Evolutionary conservation across 163 green algal genomes (phyloP).

Genomic region (Scenedesmus sp.): DNA sequence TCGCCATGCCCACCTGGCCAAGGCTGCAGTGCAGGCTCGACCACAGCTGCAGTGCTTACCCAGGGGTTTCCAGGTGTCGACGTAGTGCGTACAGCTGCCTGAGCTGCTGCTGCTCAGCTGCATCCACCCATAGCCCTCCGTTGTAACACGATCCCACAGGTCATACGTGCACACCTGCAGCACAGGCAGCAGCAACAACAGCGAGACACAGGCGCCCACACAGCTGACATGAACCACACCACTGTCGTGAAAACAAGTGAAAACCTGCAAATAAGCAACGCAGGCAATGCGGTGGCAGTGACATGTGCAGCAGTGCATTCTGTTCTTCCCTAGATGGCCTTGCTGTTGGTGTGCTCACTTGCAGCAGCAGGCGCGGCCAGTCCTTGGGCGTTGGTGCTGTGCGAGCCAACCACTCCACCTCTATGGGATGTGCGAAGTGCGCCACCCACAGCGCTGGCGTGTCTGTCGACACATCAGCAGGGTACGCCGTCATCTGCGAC

Average conservation of each 20-base stretch:
- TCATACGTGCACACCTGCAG: constrained; percentile 73
- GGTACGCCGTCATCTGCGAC: constrained; percentile 58
- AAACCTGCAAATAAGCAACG: too few species aligned
- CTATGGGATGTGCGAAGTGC: constrained; percentile 75
- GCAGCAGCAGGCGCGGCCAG: constrained; percentile 68
- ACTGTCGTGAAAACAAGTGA: too few species aligned
- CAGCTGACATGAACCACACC: not conserved
- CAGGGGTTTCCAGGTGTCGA: constrained; percentile 72
- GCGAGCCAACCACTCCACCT: constrained; percentile 67
- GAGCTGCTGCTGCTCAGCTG: constrained; percentile 52
- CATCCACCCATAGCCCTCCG: constrained; percentile 75
- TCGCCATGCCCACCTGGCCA: too few species aligned
- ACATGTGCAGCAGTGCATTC: not conserved
- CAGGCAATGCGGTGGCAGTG: not conserved
- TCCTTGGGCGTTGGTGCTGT: constrained; percentile 19
- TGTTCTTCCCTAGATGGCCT: not conserved
- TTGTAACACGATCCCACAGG: constrained; percentile 68
- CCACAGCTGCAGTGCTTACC: constrained; percentile 40
- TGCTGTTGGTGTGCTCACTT: constrained; percentile 52
- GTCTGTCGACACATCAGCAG: constrained; percentile 48
- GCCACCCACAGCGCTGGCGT: constrained; percentile 61
- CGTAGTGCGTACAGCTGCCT: constrained; percentile 56
- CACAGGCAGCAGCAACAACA: not conserved
- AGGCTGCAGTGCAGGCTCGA: not conserved
- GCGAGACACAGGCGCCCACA: not conserved